phyloP scores from a whole-genome alignment of 805 yeast species.

The Pichia exigua region DNA sequence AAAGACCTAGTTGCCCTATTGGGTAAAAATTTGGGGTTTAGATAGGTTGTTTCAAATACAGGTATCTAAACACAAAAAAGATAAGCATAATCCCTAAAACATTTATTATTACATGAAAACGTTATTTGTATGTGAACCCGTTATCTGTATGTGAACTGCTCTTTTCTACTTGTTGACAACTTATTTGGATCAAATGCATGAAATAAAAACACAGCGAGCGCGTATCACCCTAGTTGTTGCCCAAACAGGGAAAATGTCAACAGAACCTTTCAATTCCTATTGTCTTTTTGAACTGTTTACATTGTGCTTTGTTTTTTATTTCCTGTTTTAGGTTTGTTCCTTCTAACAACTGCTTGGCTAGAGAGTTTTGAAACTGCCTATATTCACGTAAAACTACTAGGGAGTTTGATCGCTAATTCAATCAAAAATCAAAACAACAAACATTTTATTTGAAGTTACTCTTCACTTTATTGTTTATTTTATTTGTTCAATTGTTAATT shows the following conservation, averaged over 20 bases:
- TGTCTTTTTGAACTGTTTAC: neutral
- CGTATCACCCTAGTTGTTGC: neutral
- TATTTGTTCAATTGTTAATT: too few species aligned
- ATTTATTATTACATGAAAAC: neutral
- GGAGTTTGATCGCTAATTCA: neutral
- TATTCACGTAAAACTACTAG: neutral
- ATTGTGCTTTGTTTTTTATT: neutral
- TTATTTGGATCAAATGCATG: neutral
- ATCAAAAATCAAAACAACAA: neutral
- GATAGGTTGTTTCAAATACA: neutral
- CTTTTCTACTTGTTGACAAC: too few species aligned
- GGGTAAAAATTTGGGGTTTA: neutral
- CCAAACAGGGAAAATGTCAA: conserved; percentile 3
- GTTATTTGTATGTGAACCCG: neutral
- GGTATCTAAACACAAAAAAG: neutral
- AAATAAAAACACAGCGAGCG: neutral
- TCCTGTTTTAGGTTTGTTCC: neutral
- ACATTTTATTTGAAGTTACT: neutral
- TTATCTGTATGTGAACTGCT: too few species aligned
- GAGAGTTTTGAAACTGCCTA: neutral
- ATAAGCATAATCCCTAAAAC: too few species aligned
- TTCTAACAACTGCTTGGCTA: neutral
- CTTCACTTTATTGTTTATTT: neutral
- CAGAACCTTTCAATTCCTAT: neutral
- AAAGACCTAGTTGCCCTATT: neutral